Evolutionary conservation across 2,329 filamentous ascomycete genomes (phyloP).

Genomic region (Periconia macrospinosa): DNA sequence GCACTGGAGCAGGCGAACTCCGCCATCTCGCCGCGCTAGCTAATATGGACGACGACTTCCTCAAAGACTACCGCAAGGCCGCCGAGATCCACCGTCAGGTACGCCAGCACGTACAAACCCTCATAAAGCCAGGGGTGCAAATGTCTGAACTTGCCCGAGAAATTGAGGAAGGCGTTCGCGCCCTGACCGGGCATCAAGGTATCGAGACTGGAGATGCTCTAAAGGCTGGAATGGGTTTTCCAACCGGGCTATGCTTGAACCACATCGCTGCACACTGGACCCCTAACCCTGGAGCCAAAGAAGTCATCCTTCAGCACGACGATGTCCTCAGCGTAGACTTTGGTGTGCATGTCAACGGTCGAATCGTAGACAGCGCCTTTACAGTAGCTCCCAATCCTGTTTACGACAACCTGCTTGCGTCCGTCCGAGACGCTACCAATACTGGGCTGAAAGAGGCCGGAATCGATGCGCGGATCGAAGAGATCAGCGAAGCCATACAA

Average conservation of each 20-base stretch:
- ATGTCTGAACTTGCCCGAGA: constrained; percentile 78
- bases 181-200: constrained; percentile 73
- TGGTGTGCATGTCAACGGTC: constrained; percentile 69
- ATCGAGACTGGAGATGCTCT: constrained; percentile 75
- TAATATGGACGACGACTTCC: constrained; percentile 73
- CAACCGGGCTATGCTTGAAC: constrained; percentile 79
- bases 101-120: constrained; percentile 75
- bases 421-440: constrained; percentile 69
- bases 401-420: constrained; percentile 67
- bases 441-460: constrained; percentile 83
- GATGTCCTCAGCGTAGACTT: constrained; percentile 78
- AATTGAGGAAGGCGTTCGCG: constrained; percentile 78
- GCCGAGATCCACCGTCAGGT: constrained; percentile 88
- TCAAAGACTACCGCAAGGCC: constrained; percentile 78
- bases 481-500: constrained; percentile 82
- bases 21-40: constrained; percentile 65
- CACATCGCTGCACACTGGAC: constrained; percentile 83
- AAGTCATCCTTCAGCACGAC: constrained; percentile 67
- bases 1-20: constrained; percentile 81
- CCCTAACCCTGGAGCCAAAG: constrained; percentile 83
- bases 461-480: constrained; percentile 84
- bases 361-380: constrained; percentile 73
- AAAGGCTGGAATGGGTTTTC: constrained; percentile 81
- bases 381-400: constrained; percentile 68
- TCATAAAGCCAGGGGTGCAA: constrained; percentile 75